Evolutionary conservation across 148 eudicot genomes (phyloP).

Genomic region (Rheum nobile): DNA sequence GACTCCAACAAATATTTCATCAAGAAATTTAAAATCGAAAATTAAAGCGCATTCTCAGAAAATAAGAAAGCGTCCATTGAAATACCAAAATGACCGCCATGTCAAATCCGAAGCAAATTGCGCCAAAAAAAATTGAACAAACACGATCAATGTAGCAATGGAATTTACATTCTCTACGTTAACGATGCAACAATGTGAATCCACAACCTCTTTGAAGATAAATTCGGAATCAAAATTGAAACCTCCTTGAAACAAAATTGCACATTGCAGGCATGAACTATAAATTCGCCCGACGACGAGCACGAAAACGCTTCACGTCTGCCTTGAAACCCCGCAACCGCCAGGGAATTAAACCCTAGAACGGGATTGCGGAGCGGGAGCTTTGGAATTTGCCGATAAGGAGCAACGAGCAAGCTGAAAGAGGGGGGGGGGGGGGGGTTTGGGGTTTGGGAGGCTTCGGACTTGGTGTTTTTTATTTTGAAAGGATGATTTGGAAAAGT

Average conservation of each 20-base stretch:
- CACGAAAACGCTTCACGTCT: background rate
- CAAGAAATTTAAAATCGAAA: background rate
- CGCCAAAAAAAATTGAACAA: no score
- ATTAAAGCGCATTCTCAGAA: no score
- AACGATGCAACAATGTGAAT: background rate
- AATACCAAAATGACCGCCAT: no score
- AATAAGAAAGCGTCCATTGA: no score
- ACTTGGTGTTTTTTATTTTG: background rate
- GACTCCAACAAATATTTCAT: background rate
- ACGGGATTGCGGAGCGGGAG: slow-evolving; percentile 2
- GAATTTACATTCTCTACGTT: background rate
- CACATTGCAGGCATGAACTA: background rate
- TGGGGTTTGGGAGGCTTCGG: slow-evolving; percentile 1
- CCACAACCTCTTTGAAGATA: background rate
- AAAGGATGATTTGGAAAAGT: background rate
- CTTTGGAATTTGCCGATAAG: background rate
- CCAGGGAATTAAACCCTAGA: background rate
- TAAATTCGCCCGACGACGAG: background rate
- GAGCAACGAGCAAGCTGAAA: slow-evolving; percentile 5
- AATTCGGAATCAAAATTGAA: background rate
- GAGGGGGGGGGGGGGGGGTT: background rate
- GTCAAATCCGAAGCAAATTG: no score
- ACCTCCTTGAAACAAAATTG: background rate
- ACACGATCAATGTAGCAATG: no score
- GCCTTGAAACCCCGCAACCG: background rate